Conservation (phyloP, 257 asterid genomes). For the Galeopsis tetrahit region DNA sequence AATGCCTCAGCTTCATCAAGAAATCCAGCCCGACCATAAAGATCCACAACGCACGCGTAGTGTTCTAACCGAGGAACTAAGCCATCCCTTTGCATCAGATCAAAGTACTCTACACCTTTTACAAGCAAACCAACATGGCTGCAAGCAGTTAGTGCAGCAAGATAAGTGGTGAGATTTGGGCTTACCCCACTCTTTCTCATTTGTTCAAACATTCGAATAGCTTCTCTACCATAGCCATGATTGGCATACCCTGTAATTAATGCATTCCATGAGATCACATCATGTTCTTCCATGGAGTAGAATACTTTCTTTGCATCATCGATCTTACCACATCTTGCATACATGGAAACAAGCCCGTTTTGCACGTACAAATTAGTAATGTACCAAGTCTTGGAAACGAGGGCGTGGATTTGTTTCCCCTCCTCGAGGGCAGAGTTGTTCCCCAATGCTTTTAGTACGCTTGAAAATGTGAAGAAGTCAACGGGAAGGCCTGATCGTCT, state of each 20-base stretch:
- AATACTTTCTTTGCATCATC: conserved; percentile 53
- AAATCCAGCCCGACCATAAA: conserved; percentile 65
- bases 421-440: conserved; percentile 53
- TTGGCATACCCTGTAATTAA: conserved; percentile 56
- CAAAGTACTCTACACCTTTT: conserved; percentile 59
- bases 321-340: conserved; percentile 63
- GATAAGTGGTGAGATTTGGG: conserved; percentile 63
- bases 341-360: conserved; percentile 73
- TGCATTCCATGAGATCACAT: conserved; percentile 72
- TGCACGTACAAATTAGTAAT: conserved; percentile 37
- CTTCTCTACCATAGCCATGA: conserved; percentile 62
- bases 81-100: conserved; percentile 49
- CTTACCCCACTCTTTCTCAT: conserved; percentile 49
- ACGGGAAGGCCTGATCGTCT: conserved; percentile 41
- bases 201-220: conserved; percentile 52
- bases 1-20: conserved; percentile 62
- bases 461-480: conserved; percentile 56
- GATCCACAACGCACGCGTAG: conserved; percentile 68
- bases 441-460: conserved; percentile 62
- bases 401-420: conserved; percentile 57
- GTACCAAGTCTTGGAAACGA: conserved; percentile 50
- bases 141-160: conserved; percentile 58
- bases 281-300: conserved; percentile 49
- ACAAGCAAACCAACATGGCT: conserved; percentile 66
- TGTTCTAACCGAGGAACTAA: conserved; percentile 55